phyloP scores from a whole-genome alignment of 345 rosid species.

The Fremontodendron californicum region DNA sequence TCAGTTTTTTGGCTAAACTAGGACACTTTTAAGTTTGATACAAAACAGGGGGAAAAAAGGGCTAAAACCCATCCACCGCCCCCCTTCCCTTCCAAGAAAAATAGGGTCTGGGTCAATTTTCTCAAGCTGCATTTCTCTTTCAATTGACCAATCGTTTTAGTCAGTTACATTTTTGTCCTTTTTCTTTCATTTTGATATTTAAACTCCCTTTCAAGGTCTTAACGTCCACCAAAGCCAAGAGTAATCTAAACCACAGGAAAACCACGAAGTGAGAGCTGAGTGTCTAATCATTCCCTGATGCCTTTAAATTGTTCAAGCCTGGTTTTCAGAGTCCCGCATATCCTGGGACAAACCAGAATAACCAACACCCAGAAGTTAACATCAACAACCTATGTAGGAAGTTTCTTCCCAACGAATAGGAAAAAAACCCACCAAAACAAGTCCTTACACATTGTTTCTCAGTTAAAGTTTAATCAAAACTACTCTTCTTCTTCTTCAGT shows the following conservation, averaged over 20 bases:
- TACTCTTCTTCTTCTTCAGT: constrained; percentile 26
- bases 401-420: not conserved
- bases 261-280: not conserved
- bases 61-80: not conserved
- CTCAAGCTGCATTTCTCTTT: not conserved
- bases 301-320: constrained; percentile 38
- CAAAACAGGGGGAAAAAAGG: not conserved
- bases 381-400: constrained; percentile 11
- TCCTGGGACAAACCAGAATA: constrained; percentile 11
- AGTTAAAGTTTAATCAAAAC: constrained; percentile 21
- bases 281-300: constrained; percentile 22
- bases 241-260: not conserved
- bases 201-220: not conserved
- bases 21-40: not conserved
- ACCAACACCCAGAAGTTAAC: not conserved
- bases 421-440: constrained; percentile 8
- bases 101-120: not conserved
- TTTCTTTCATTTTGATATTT: not conserved
- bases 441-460: constrained; percentile 19
- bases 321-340: constrained; percentile 26
- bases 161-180: not conserved
- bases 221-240: not conserved
- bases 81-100: not conserved
- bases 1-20: not conserved
- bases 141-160: not conserved